Percentiles rank a stretch among this genome's conserved stretches.
phyloP scores from a whole-genome alignment of 2,329 filamentous ascomycete species.

The Chaetomiaceae sp. region DNA sequence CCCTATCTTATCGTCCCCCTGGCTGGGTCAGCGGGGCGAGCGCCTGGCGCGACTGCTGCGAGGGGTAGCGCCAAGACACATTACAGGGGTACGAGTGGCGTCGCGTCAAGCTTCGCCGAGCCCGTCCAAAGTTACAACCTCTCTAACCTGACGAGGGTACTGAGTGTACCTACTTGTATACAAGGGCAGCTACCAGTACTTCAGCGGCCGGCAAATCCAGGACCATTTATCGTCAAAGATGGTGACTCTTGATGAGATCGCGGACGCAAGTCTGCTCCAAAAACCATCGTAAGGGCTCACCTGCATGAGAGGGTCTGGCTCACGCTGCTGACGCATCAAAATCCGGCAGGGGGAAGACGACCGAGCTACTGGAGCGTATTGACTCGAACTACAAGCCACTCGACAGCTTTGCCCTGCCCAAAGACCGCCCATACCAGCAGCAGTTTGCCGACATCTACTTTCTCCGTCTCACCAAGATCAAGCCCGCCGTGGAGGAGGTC shows the following conservation, averaged over 20 bases:
- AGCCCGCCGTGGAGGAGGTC: constrained; percentile 69
- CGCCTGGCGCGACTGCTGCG: constrained; percentile 13
- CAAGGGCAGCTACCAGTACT: too few species aligned
- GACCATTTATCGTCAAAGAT: constrained; percentile 29
- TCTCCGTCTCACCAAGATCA: constrained; percentile 78
- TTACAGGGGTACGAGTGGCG: background rate
- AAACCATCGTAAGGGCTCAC: constrained; percentile 40
- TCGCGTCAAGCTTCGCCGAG: constrained; percentile 11
- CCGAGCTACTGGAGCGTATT: constrained; percentile 41
- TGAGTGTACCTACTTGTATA: too few species aligned
- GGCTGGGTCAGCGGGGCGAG: constrained; percentile 8
- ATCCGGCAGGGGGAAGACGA: constrained; percentile 30
- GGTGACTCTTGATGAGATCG: constrained; percentile 39
- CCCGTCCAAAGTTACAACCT: constrained; percentile 10
- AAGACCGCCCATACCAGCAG: constrained; percentile 73
- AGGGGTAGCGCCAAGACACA: background rate
- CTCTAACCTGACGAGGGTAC: too few species aligned
- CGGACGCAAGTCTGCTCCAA: constrained; percentile 38
- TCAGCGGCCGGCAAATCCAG: constrained; percentile 1
- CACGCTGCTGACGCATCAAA: constrained; percentile 10
- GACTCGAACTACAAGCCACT: constrained; percentile 64
- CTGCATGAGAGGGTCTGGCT: too few species aligned
- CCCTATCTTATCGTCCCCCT: constrained; percentile 21
- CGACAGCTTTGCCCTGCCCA: constrained; percentile 66
- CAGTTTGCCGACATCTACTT: constrained; percentile 99